A percentile compares a stretch with the other conserved stretches of the same genome.
These are phyloP conservation scores for Scedosporium dehoogii DNA, from an alignment of 2,329 filamentous ascomycete genomes.

Conservation along the genomic window DNA sequence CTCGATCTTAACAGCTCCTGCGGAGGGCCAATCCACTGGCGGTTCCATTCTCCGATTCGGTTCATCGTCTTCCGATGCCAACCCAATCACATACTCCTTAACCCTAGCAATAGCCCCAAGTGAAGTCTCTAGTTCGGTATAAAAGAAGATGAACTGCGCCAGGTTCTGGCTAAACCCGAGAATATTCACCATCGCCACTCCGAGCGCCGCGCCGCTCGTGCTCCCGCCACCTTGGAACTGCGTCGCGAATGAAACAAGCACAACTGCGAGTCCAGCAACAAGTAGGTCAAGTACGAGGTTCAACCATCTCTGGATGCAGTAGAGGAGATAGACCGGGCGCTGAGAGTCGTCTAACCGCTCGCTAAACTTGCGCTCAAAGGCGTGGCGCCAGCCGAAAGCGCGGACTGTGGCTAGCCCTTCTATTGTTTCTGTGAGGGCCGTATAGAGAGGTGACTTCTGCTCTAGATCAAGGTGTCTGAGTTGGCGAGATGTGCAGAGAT, in stretches of 20 bases:
- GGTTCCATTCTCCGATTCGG: background rate
- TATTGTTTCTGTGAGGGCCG: constrained; percentile 34
- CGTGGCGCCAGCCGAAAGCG: constrained; percentile 28
- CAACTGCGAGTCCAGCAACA: no score
- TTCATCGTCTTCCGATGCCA: background rate
- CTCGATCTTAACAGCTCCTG: background rate
- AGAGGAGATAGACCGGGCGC: constrained; percentile 45
- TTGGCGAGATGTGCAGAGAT: constrained; percentile 32
- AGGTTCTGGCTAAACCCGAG: no score
- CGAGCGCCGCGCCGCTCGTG: no score
- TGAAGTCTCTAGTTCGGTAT: background rate
- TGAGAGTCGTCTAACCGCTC: constrained; percentile 42
- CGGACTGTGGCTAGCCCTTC: constrained; percentile 38
- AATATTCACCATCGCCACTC: no score
- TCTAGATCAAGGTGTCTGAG: constrained; percentile 31
- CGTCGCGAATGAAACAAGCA: no score
- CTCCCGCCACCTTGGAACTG: no score
- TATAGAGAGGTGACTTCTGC: constrained; percentile 28
- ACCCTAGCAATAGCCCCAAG: background rate
- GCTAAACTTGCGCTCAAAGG: constrained; percentile 29
- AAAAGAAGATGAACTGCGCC: no score
- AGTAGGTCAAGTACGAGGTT: background rate
- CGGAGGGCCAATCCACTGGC: background rate
- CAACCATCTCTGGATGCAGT: constrained; percentile 47
- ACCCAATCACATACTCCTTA: background rate